Percentiles rank a stretch among this genome's conserved stretches.
These are phyloP conservation scores for Alternaria panax DNA, from an alignment of 2,329 filamentous ascomycete genomes.

Conservation along the genomic window DNA sequence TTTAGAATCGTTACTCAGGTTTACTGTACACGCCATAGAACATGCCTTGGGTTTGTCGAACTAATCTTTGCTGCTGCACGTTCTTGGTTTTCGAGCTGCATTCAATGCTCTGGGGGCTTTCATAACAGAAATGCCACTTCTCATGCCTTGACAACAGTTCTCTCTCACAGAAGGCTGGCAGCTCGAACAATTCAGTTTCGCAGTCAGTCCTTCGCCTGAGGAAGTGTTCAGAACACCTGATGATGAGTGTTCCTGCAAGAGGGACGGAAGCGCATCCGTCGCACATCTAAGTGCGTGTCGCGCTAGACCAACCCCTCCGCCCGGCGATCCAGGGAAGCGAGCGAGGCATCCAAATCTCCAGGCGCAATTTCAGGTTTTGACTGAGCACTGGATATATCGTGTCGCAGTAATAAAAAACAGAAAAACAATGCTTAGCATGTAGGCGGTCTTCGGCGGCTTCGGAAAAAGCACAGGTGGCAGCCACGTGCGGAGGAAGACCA, in stretches of 20 bases:
- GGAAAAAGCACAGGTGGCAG: background rate
- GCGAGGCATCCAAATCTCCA: background rate
- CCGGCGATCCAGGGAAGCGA: background rate
- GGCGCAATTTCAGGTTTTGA: background rate
- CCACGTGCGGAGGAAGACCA: background rate
- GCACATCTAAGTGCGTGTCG: background rate
- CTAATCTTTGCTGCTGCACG: background rate
- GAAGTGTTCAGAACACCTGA: background rate
- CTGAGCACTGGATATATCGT: background rate
- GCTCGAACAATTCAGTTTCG: background rate
- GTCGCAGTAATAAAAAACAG: background rate
- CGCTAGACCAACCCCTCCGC: background rate
- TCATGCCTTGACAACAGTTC: background rate
- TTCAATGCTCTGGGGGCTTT: background rate
- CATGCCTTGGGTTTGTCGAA: background rate
- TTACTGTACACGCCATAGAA: background rate
- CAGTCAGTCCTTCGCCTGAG: background rate
- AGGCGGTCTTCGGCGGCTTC: background rate
- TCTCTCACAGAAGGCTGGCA: background rate
- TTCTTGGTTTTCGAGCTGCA: background rate
- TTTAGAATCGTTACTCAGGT: background rate
- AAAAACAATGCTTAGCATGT: background rate
- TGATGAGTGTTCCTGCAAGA: background rate
- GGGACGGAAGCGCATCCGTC: conserved; percentile 3
- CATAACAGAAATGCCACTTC: background rate